A percentile compares a stretch with the other conserved stretches of the same genome.
Evolutionary conservation across 23 red algal genomes (phyloP).

Genomic region (Gracilaria caudata): DNA sequence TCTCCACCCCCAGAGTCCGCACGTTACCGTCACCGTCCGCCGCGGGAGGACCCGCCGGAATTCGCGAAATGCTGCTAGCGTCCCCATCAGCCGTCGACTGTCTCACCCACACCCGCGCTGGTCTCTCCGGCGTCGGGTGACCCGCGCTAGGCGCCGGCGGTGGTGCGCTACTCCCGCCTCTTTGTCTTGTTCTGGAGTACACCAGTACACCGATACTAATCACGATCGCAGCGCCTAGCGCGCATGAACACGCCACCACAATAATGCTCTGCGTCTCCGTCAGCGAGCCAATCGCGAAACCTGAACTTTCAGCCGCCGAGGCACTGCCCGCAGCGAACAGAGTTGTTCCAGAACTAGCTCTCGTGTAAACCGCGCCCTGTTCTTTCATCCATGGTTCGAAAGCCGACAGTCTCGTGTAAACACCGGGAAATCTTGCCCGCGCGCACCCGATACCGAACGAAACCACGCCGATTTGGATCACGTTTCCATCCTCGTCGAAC

Average conservation of each 20-base stretch:
- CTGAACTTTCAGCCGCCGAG: neutral
- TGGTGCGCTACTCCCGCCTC: neutral
- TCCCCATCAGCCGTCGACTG: neutral
- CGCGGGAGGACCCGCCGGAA: neutral
- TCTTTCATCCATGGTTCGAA: conserved; percentile 56
- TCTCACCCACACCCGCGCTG: neutral
- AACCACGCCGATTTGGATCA: conserved; percentile 67
- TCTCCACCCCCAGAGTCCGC: neutral
- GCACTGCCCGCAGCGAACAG: conserved; percentile 9
- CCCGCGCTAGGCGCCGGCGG: neutral
- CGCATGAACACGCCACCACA: conserved; percentile 1
- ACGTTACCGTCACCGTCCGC: neutral
- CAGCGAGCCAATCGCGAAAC: neutral
- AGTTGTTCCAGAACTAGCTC: neutral
- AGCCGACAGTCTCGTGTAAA: conserved; percentile 58
- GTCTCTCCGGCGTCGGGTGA: neutral
- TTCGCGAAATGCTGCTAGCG: neutral
- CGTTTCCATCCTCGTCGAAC: conserved; percentile 38
- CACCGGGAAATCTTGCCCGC: conserved; percentile 43
- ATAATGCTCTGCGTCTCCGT: conserved; percentile 20
- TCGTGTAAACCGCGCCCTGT: conserved; percentile 4
- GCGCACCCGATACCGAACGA: conserved; percentile 78
- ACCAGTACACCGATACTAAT: neutral
- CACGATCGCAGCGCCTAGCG: neutral
- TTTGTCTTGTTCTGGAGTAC: neutral